A percentile compares a stretch with the other conserved stretches of the same genome.
Conservation (phyloP, 495 filamentous ascomycete species). For the Neurospora discreta region DNA sequence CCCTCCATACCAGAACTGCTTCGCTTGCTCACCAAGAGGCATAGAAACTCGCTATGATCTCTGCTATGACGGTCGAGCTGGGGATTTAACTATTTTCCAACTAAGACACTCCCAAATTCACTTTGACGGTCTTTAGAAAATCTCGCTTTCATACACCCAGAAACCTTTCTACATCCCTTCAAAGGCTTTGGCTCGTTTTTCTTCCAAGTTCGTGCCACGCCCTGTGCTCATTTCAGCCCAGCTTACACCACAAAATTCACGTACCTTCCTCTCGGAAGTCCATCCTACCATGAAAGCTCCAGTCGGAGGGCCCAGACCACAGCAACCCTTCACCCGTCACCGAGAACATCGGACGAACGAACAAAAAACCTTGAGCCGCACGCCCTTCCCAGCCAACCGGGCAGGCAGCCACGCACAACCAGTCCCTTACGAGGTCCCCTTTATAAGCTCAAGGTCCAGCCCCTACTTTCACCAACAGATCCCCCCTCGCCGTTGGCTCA, state of each 20-base stretch:
- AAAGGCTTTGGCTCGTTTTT: not conserved
- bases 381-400: not conserved
- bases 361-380: not conserved
- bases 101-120: not conserved
- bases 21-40: not conserved
- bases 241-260: not conserved
- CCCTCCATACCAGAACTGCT: not conserved
- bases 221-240: not conserved
- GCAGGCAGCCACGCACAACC: not conserved
- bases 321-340: not conserved
- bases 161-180: not conserved
- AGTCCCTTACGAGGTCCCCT: not conserved
- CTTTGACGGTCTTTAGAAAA: not conserved
- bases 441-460: not conserved
- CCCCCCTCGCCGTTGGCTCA: not conserved
- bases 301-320: not conserved
- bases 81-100: not conserved
- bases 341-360: not conserved
- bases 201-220: not conserved
- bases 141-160: not conserved
- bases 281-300: not conserved
- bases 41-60: not conserved
- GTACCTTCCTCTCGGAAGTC: not conserved
- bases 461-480: not conserved
- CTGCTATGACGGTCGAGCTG: not conserved